A percentile compares a stretch with the other conserved stretches of the same genome.
Conservation (phyloP, 129 eudicot species). For the Escallonia herrerae region DNA sequence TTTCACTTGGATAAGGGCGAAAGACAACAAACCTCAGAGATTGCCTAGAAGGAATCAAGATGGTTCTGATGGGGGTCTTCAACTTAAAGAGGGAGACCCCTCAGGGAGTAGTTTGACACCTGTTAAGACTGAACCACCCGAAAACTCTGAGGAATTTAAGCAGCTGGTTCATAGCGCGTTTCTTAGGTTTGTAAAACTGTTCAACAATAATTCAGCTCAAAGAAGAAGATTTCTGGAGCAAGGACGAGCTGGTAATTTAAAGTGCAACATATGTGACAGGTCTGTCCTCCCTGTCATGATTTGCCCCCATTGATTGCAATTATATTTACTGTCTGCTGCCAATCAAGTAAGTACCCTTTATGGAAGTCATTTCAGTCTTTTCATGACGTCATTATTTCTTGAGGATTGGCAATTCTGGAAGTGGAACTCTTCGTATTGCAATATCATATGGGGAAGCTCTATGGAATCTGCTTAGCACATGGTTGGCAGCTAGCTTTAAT, state of each 20-base stretch:
- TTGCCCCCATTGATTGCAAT: conserved; percentile 12
- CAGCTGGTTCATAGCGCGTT: conserved; percentile 30
- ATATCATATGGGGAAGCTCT: not conserved
- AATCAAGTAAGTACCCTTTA: conserved; percentile 12
- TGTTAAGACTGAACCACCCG: conserved; percentile 29
- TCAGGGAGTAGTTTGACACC: conserved; percentile 9
- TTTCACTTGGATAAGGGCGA: conserved; percentile 6
- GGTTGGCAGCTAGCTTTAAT: not conserved
- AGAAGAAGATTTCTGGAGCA: conserved; percentile 34
- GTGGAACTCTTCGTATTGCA: not conserved
- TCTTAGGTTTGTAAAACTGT: conserved; percentile 32
- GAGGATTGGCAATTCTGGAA: not conserved
- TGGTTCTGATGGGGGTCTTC: conserved; percentile 5
- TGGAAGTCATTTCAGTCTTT: not conserved
- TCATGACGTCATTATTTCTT: not conserved
- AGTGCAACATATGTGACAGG: conserved; percentile 55
- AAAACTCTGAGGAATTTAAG: conserved; percentile 41
- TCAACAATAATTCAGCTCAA: conserved; percentile 32
- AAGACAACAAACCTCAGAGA: conserved; percentile 1
- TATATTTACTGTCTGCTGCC: conserved; percentile 7
- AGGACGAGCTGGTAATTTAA: conserved; percentile 40
- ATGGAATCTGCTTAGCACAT: not conserved
- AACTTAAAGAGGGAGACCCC: conserved; percentile 13
- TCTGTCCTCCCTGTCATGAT: conserved; percentile 20
- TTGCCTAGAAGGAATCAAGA: not conserved